phyloP scores from a whole-genome alignment of 331 rosid genomes.

The Malus hybrid region DNA sequence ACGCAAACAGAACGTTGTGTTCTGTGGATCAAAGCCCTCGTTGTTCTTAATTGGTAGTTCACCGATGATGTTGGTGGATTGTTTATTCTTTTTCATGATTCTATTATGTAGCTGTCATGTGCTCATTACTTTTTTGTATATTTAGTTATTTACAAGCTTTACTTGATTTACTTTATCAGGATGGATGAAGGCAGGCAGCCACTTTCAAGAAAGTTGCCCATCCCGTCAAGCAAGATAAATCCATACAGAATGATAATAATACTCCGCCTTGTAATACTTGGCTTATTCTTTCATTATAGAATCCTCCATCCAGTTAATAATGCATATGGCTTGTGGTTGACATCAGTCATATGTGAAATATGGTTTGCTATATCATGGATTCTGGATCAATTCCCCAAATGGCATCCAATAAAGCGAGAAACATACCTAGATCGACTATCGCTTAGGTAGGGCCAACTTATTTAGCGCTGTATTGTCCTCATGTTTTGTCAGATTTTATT shows the following conservation, averaged over 20 bases:
- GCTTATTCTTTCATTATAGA: slow-evolving; percentile 85
- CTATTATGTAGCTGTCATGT: neutral
- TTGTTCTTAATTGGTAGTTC: neutral
- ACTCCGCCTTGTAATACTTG: slow-evolving; percentile 73
- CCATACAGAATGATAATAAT: slow-evolving; percentile 87
- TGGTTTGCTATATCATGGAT: slow-evolving; percentile 99
- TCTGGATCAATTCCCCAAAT: slow-evolving; percentile 94
- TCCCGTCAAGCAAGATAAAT: slow-evolving; percentile 63
- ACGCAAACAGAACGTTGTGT: neutral
- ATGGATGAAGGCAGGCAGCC: slow-evolving; percentile 92
- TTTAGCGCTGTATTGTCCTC: neutral
- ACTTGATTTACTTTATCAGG: slow-evolving; percentile 39
- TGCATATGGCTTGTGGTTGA: slow-evolving; percentile 97
- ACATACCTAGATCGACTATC: slow-evolving; percentile 94
- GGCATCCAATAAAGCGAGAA: slow-evolving; percentile 87
- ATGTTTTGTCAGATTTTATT: neutral
- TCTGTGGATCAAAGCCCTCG: neutral
- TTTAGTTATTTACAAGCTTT: slow-evolving; percentile 4
- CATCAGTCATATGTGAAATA: slow-evolving; percentile 94
- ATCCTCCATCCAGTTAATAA: slow-evolving; percentile 89
- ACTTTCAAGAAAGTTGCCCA: slow-evolving; percentile 24
- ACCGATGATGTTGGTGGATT: neutral
- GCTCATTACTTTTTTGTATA: neutral
- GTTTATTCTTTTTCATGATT: neutral
- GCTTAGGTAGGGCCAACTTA: slow-evolving; percentile 41